Base-by-base conservation (phyloP, 257 asterid species). In the Ocimum tenuiflorum region DNA sequence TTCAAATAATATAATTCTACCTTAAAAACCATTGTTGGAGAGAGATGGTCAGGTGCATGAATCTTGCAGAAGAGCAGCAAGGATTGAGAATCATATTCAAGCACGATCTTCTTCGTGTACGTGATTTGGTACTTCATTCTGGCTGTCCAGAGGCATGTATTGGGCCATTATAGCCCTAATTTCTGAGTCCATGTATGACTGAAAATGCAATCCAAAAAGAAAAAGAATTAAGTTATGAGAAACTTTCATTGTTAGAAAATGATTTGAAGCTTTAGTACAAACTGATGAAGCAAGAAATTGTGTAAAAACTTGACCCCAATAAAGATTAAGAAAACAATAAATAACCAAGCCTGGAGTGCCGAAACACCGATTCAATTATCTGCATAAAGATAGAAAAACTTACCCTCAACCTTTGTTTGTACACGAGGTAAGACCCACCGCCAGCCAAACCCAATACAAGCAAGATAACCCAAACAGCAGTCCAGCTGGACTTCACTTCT, bases 101-200 rank as follows among this genome's bases (percentile, higher is more conserved):
- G 95, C 92, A 73, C 43, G 92, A 42, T 78, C 86, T 0, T 78
- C 86, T 0, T 75, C 91, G 9, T 75, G 63, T 8, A 41, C 60
- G 31, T 90, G 97, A 78, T 74, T 82, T 65, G 70, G 91, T 14
- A 88, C 89, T 62, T 86, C 95, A 63, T 60, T 75, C 77, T 90
- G 97, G 63, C 87, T 78, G 85, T 87, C 95, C 41, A 90, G 83
- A 31, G 97, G 97, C 96, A 90, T 90, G 80, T 86, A 91, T 62
- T 91, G 98, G 35, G 98, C 88, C 98, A 91, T 88, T 63, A 91
- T 88, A 35, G 98, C 96, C 79, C 94, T 82, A 64, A 91, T 91
- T 79, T 91, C 98, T 0, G 96, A 83, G 68, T 88, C 98, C 98
- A 91, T 91, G 58, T 91, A 91, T 10, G 94, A 75, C 96, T 88